Base-by-base conservation (phyloP, 148 eudicot species). In the Nepenthes gracilis region DNA sequence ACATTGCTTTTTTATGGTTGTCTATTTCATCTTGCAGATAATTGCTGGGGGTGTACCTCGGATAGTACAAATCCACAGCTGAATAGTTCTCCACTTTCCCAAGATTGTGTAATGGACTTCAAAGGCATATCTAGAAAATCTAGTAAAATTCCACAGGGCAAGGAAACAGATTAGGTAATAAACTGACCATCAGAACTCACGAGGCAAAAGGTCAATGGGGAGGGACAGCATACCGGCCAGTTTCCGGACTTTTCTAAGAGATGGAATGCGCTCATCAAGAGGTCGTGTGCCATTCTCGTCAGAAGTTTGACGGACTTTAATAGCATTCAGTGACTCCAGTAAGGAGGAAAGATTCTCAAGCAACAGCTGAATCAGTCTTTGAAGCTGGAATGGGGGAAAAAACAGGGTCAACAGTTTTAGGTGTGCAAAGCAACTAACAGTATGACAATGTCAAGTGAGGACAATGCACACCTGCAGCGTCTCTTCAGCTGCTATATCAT, bases 401-500 rank as follows among this genome's bases (percentile, higher is more conserved):
- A 49, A n/a, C 2, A n/a, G 53, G 53, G 6, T 49, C 3, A 49
- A 49, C 6, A 49, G 53, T 2, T 49, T 12, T 10, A 45, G 48
- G n/a, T n/a, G 10, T 6, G 10, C 6, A 49, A 49, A 49, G 15
- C 15, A 49, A 11, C 12, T 2, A 49, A 49, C 12, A 49, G 13
- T 2, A 49, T 49, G 15, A 49, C 53, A 49, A 49, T 12, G 3
- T 6, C 3, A 49, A 6, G 6, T 10, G 53, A 33, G 5, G 23
- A 38, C 5, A 12, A 37, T 61, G 47, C 75, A 3, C 57, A 93
- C 96, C 85, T 93, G 96, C 61, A 88, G 67, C 12, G 96, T 78
- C 75, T 93, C 98, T 70, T 86, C 96, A 4, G 98, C 98, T 14
- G 88, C 98, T 75, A 93, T 83, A 69, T 93, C 98, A 77, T 93